Conservation (phyloP, 768 basidiomycete species). For the Pulveroboletus sp. region DNA sequence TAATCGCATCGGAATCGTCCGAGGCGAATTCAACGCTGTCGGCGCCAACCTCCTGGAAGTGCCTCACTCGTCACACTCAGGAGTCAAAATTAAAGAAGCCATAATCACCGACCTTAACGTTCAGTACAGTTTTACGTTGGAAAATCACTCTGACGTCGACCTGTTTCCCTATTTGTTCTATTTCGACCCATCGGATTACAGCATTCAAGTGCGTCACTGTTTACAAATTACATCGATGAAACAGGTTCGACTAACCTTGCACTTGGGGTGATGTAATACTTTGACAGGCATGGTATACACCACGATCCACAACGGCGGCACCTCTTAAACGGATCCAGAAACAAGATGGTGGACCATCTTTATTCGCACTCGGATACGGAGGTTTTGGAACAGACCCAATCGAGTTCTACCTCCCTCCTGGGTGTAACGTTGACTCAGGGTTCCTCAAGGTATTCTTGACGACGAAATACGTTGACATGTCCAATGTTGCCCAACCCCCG, state of each 20-base stretch:
- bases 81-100: constrained; percentile 8
- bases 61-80: constrained; percentile 1
- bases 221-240: background rate
- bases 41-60: constrained; percentile 11
- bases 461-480: constrained; percentile 19
- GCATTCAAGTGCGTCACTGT: constrained; percentile 9
- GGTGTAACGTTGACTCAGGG: constrained; percentile 9
- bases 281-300: constrained; percentile 17
- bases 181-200: constrained; percentile 22
- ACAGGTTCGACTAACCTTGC: background rate
- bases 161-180: constrained; percentile 25
- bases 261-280: background rate
- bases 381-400: constrained; percentile 18
- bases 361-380: constrained; percentile 20
- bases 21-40: constrained; percentile 1
- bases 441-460: constrained; percentile 24
- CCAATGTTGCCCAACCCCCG: constrained; percentile 4
- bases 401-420: constrained; percentile 11
- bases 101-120: constrained; percentile 8
- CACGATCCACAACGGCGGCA: constrained; percentile 1
- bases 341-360: constrained; percentile 3
- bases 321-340: constrained; percentile 6
- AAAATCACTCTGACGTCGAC: constrained; percentile 14
- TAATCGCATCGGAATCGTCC: constrained; percentile 1
- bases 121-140: constrained; percentile 16